phyloP scores from a whole-genome alignment of 1,139 yeast species.

The Geotrichum carabidarum region DNA sequence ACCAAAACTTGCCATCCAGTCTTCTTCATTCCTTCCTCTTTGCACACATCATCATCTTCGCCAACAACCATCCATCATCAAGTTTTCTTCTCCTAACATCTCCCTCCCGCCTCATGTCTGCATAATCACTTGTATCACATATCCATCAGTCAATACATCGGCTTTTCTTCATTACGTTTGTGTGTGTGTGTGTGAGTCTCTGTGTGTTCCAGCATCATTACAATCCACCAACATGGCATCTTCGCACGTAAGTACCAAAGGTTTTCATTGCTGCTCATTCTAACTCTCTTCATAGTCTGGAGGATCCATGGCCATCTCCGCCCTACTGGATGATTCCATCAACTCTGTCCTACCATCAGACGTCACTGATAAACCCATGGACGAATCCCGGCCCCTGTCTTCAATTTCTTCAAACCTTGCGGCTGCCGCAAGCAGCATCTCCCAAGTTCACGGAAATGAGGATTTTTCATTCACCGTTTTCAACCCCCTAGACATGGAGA shows the following conservation, averaged over 20 bases:
- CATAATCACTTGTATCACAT: too few species aligned
- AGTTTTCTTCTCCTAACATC: too few species aligned
- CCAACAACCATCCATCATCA: too few species aligned
- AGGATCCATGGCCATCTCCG: slow-evolving; percentile 31
- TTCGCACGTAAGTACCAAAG: neutral
- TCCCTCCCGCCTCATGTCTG: too few species aligned
- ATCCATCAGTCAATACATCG: too few species aligned
- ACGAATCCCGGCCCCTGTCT: neutral
- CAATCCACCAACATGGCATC: neutral
- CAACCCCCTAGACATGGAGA: slow-evolving; percentile 20
- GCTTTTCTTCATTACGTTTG: too few species aligned
- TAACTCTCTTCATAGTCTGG: slow-evolving; percentile 12
- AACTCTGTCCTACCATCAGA: neutral
- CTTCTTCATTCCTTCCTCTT: too few species aligned
- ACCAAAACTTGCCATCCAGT: too few species aligned
- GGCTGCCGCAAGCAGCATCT: neutral
- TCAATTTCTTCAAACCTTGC: neutral
- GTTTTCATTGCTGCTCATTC: neutral
- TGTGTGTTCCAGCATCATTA: too few species aligned
- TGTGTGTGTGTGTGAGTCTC: too few species aligned
- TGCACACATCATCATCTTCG: too few species aligned
- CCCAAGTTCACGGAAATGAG: slow-evolving; percentile 11
- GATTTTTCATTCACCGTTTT: slow-evolving; percentile 18
- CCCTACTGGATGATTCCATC: slow-evolving; percentile 22
- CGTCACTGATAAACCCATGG: neutral